Base-by-base conservation (phyloP, 2,329 filamentous ascomycete species). In the Lachnellula hyalina region DNA sequence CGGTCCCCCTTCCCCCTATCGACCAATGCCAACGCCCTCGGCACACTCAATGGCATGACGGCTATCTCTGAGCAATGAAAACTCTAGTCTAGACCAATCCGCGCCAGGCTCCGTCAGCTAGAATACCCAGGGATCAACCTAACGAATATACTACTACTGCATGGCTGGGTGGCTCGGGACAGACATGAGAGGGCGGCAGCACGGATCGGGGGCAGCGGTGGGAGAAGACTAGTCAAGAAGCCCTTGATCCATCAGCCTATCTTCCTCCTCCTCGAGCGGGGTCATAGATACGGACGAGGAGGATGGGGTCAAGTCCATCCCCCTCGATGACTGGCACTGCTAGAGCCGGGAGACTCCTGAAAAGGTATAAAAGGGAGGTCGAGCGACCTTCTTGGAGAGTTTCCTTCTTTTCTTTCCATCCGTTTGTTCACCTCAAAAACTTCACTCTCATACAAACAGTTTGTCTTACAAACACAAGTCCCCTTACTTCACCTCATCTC, bases 281-380 rank as follows among this genome's bases (percentile, higher is more conserved):
- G 71, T 72, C 65, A 58, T 58, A 61, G 58, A 65, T 61, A 63
- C 53, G 62, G 51, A 54, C 49, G 50, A 59, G 57, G 56, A 60
- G 63, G 70, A 64, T 9, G 59, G 68, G 66, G 65, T 70, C 64
- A 66, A 65, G 62, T 57, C 63, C 61, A 66, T 67, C 61, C 65
- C 65, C 64, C 60, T 64, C 58, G 57, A 62, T 64, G 57, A 19
- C 17, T 59, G 56, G 47, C 59, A 51, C 54, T 56, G 52, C 57
- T 56, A 54, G 52, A 59, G 57, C 57, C 53, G 61, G 61, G 56
- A 51, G 55, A 42, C 50, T 69, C 65, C 58, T 63, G 67, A 69
- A 81, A 76, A 80, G 77, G 74, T 85, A 86, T 86, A 86, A 86
- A 85, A 83, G 74, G 80, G 71, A 69, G 67, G 66, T 68, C 72